Conservation (phyloP, 2,329 filamentous ascomycete species). For the Cercospora sesami region DNA sequence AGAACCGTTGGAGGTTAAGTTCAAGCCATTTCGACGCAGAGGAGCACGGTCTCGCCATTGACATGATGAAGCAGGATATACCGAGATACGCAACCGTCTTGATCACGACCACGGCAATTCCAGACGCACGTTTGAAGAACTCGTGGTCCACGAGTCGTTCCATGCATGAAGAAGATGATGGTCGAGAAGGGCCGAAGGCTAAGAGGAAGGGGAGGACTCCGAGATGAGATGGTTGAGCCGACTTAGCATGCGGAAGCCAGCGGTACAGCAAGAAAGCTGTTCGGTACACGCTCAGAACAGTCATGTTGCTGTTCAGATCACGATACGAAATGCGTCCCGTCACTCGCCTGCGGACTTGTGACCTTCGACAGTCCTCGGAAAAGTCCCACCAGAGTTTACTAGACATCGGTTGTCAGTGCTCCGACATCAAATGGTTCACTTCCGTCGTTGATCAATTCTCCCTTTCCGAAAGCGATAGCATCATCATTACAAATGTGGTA, state of each 20-base stretch:
- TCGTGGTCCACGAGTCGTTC: not conserved
- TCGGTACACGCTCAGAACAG: not conserved
- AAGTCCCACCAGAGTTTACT: not conserved
- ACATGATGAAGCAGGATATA: not conserved
- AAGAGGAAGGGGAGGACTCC: not conserved
- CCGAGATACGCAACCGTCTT: not conserved
- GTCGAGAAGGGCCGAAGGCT: not conserved
- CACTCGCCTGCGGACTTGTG: not conserved
- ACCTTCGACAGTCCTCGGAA: not conserved
- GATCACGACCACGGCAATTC: not conserved
- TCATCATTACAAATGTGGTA: not conserved
- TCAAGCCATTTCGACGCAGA: not conserved
- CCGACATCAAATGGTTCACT: not conserved
- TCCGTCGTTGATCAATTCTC: not conserved
- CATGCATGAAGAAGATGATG: not conserved
- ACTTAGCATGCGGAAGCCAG: not conserved
- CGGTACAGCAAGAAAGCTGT: not conserved
- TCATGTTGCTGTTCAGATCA: not conserved
- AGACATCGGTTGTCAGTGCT: not conserved
- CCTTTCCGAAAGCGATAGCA: not conserved
- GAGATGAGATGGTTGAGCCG: not conserved
- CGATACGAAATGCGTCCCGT: not conserved
- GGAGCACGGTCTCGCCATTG: not conserved
- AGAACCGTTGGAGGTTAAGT: not conserved
- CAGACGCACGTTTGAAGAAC: not conserved